phyloP scores from a whole-genome alignment of 2,329 filamentous ascomycete species.

The Berkeleyomyces rouxiae region DNA sequence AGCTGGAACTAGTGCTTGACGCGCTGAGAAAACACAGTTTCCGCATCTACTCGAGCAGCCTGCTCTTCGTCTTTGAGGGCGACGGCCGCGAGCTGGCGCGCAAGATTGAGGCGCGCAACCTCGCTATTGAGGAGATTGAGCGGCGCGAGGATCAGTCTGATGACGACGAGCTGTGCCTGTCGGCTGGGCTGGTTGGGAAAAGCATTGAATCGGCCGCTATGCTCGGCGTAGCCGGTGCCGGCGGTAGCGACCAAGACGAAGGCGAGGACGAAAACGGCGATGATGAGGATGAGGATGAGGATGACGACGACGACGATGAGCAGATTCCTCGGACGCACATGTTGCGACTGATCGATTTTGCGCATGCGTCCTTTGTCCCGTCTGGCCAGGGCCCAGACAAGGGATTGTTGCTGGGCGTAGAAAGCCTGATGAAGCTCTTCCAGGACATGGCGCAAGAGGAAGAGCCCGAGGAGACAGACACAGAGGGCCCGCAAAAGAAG shows the following conservation, averaged over 20 bases:
- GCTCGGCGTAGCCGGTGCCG: slow-evolving; percentile 14
- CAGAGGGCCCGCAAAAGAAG: neutral
- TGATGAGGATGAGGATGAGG: slow-evolving; percentile 16
- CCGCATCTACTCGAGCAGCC: slow-evolving; percentile 46
- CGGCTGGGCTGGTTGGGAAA: slow-evolving; percentile 32
- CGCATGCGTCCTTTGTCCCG: slow-evolving; percentile 72
- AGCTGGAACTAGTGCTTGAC: slow-evolving; percentile 35
- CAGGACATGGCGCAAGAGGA: slow-evolving; percentile 36
- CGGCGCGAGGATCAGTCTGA: slow-evolving; percentile 15
- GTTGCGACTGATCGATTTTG: slow-evolving; percentile 91
- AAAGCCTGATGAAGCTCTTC: slow-evolving; percentile 55
- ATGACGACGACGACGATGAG: slow-evolving; percentile 31
- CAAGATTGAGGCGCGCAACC: slow-evolving; percentile 38
- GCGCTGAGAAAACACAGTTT: slow-evolving; percentile 39
- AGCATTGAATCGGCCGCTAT: slow-evolving; percentile 21
- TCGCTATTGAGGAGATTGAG: slow-evolving; percentile 26
- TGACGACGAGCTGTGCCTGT: slow-evolving; percentile 13
- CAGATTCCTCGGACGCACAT: slow-evolving; percentile 42
- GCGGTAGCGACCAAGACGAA: slow-evolving; percentile 28
- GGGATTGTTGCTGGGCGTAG: slow-evolving; percentile 60
- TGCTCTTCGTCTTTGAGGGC: slow-evolving; percentile 49
- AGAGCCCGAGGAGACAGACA: neutral
- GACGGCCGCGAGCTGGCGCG: slow-evolving; percentile 37
- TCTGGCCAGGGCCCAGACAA: slow-evolving; percentile 65
- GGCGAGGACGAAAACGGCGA: slow-evolving; percentile 28